Percentiles rank a stretch among this genome's conserved stretches.
Conservation (phyloP, 306 rosid genomes). For the Neltuma alba region DNA sequence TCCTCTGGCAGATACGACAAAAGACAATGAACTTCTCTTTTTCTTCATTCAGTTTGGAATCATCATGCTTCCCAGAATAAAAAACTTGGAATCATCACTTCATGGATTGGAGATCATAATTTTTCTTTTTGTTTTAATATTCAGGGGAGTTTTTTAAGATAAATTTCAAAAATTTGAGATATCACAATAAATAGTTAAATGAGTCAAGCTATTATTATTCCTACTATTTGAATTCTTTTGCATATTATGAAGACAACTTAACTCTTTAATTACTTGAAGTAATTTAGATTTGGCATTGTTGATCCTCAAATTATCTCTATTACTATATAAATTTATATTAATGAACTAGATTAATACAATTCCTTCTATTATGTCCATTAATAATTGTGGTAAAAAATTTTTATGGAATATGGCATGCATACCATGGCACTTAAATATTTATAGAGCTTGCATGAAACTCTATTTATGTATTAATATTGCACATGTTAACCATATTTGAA, state of each 20-base stretch:
- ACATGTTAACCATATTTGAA: background rate
- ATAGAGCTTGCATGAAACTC: background rate
- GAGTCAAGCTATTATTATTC: background rate
- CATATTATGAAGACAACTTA: background rate
- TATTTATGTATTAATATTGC: background rate
- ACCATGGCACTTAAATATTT: background rate
- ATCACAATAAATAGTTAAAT: background rate
- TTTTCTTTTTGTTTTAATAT: background rate
- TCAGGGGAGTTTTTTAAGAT: background rate
- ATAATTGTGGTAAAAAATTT: too few relatives aligned
- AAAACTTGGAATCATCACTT: background rate
- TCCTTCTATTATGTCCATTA: too few relatives aligned
- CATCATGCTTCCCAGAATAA: background rate
- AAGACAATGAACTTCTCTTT: slow-evolving; percentile 29
- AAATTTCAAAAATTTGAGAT: background rate
- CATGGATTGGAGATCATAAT: background rate
- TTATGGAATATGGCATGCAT: background rate
- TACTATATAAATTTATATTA: too few relatives aligned
- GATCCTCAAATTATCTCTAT: too few relatives aligned
- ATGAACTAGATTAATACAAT: too few relatives aligned
- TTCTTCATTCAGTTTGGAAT: background rate
- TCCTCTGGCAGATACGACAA: slow-evolving; percentile 34
- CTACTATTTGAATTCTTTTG: background rate
- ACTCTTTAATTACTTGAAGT: too few relatives aligned
- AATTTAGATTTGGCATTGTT: too few relatives aligned